Evolutionary conservation across 108 stramenopile species (phyloP), one percentile per base, ranked within the genome.

Genomic region (Parietichytrium sp.): DNA sequence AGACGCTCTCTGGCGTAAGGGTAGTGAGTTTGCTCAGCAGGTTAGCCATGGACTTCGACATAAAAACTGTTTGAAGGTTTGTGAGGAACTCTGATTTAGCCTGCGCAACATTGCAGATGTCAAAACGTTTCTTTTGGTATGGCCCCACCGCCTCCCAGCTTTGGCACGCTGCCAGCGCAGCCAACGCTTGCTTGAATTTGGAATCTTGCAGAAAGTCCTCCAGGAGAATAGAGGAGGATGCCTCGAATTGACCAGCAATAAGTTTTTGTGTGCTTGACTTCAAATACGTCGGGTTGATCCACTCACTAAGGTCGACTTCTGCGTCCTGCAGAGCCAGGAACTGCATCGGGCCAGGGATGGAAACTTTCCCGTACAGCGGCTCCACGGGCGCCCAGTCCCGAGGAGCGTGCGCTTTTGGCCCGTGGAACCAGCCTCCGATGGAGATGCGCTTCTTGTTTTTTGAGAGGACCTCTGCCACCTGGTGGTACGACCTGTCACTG

Each of bases 391-490:
- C 26, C 54, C 33, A 36, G 3, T 51, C 51, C 12, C 38, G 13
- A 79, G 82, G 82, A 4, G 80, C n/a, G 15, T 16, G 30, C 30
- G 20, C 42, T 16, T 54, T 26, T 12, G 48, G 27, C 1, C 82
- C 82, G 48, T 82, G 82, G 29, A 82, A 82, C 82, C 82, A 82
- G 4, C 82, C 82, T 3, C 54, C 29, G 33, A 82, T 82, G 1
- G 82, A 82, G 1, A 55, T 16, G 10, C 82, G 54, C 4, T 7
- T 12, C 25, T 82, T 82, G 47, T 27, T 20, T 16, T 3, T 8
- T 26, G 48, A 3, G 51, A 82, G 82, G n/a, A 82, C 82, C 6
- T 82, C 82, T 16, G 82, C 82, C 7, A 82, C 82, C 51, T 82
- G 82, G 23, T 82, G 82, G 42, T 38, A 79, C 1, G 82, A 61